Base-by-base conservation (phyloP, 2,329 filamentous ascomycete genomes). In the Aspergillus unguis region DNA sequence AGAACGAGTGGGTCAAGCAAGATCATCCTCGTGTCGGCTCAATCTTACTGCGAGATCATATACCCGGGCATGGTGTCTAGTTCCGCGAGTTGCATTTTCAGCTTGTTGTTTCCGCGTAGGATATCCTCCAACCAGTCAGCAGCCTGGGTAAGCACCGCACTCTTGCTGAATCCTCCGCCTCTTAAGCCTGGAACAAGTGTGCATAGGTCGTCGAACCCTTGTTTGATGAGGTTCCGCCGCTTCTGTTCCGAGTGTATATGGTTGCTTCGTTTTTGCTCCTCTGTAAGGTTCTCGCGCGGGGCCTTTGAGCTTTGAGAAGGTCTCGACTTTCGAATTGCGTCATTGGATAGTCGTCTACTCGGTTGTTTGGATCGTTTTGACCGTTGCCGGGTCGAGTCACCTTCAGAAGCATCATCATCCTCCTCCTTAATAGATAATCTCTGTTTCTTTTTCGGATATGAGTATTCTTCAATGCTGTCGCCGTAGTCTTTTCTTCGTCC, bases 201-300 rank as follows among this genome's bases (percentile, higher is more conserved):
- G 58, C 83, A 83, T n/a, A 95, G 74, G 53, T 92, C 87, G 40
- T 91, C 87, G 62, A 92, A 95, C 0, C 89, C 89, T 59, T 88
- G 82, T 65, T 90, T 87, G 63, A 92, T 92, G 43, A 91, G 76
- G 27, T 89, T 90, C 44, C 90, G 80, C 32, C 91, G 82, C 71
- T 94, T 95, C 72, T 95, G 89, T 67, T 95, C 90, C 48, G 90
- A 94, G 48, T 85, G 80, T 58, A 95, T 94, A 65, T 95, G 90
- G 61, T 96, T 95, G 63, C 85, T 86, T 42, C 89, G 80, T 71
- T 92, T 94, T 70, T 94, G 87, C 55, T 87, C 85, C 60, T 92
- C 88, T 0, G 85, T 83, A 3, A 94, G 68, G 58, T 86, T 86
- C 62, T 86, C 81, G 27, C 87, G 67, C 3, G 65, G 50, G 4